phyloP scores from a whole-genome alignment of 176 grass and related monocot species.

The Carex littledalei region DNA sequence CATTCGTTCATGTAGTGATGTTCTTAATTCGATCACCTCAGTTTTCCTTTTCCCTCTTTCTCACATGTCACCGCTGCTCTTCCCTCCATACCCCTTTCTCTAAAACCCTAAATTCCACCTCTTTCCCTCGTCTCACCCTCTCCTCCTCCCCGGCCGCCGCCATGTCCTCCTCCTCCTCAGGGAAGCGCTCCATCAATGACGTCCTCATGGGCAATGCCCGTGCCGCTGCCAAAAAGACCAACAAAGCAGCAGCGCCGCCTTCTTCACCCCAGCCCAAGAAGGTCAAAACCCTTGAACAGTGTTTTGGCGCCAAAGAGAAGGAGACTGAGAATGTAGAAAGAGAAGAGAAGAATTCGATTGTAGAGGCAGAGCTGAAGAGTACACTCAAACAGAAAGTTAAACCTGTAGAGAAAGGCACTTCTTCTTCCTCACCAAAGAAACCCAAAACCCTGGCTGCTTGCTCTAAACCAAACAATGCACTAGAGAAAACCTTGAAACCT shows the following conservation, averaged over 20 bases:
- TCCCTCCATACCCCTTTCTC: slow-evolving; percentile 14
- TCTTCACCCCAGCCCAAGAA: slow-evolving; percentile 43
- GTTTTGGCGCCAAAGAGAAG: slow-evolving; percentile 5
- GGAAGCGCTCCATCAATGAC: slow-evolving; percentile 69
- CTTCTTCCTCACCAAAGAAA: slow-evolving; percentile 38
- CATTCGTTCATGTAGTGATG: slow-evolving; percentile 16
- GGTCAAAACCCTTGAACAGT: slow-evolving; percentile 25
- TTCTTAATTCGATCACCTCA: slow-evolving; percentile 35
- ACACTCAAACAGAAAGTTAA: slow-evolving; percentile 19
- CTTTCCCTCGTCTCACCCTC: background rate
- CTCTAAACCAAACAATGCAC: slow-evolving; percentile 29
- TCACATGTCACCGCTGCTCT: slow-evolving; percentile 13
- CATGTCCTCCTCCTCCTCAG: slow-evolving; percentile 51
- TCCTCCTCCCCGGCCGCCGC: background rate
- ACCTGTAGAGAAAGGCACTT: background rate
- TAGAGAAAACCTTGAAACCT: slow-evolving; percentile 22
- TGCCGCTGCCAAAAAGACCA: slow-evolving; percentile 48
- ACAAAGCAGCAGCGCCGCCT: slow-evolving; percentile 30
- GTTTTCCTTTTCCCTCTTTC: slow-evolving; percentile 29
- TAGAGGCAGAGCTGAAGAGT: slow-evolving; percentile 5
- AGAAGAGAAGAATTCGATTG: background rate
- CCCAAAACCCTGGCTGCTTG: slow-evolving; percentile 47
- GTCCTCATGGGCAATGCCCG: slow-evolving; percentile 89
- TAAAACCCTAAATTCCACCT: slow-evolving; percentile 46
- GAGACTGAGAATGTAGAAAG: background rate